Percentiles rank a stretch among this genome's conserved stretches.
Evolutionary conservation across 106 monocot genomes (phyloP).

Genomic region (Ottelia alismoides): DNA sequence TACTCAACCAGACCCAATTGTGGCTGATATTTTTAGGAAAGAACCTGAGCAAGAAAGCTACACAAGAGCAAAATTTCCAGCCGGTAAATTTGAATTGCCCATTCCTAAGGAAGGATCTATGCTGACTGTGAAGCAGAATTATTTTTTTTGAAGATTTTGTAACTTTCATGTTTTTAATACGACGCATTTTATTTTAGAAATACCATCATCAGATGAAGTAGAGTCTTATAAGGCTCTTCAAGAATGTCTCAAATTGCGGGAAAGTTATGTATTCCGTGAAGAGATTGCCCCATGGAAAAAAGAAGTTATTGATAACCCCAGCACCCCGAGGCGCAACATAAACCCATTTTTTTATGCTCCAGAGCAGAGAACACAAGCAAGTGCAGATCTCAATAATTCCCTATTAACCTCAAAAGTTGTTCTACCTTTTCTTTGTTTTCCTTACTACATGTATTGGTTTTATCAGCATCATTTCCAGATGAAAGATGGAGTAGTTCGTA

Average conservation of each 20-base stretch:
- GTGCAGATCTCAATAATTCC: neutral
- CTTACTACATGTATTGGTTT: too few relatives aligned
- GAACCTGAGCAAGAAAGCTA: slow-evolving; percentile 85
- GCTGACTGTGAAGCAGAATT: neutral
- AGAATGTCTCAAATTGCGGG: slow-evolving; percentile 63
- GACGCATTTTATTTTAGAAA: slow-evolving; percentile 52
- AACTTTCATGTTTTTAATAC: slow-evolving; percentile 2
- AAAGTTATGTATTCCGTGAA: slow-evolving; percentile 72
- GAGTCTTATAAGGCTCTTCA: slow-evolving; percentile 84
- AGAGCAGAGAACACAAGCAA: slow-evolving; percentile 73
- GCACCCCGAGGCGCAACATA: slow-evolving; percentile 84
- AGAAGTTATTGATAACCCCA: slow-evolving; percentile 82
- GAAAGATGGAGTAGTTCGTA: slow-evolving; percentile 91
- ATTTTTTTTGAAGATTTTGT: neutral
- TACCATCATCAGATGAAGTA: slow-evolving; percentile 57
- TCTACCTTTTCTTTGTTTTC: neutral
- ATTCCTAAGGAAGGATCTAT: too few relatives aligned
- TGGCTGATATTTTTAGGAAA: slow-evolving; percentile 91
- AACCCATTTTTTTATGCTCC: slow-evolving; percentile 51
- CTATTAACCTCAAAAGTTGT: neutral
- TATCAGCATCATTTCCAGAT: slow-evolving; percentile 82
- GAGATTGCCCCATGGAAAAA: slow-evolving; percentile 80
- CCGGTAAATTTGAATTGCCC: slow-evolving; percentile 25
- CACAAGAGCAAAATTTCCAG: slow-evolving; percentile 54
- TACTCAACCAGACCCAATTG: slow-evolving; percentile 74